Percentiles rank a stretch among this genome's conserved stretches.
Conservation (phyloP, 73 alveolate genomes). For the Paramecium pentaurelia region DNA sequence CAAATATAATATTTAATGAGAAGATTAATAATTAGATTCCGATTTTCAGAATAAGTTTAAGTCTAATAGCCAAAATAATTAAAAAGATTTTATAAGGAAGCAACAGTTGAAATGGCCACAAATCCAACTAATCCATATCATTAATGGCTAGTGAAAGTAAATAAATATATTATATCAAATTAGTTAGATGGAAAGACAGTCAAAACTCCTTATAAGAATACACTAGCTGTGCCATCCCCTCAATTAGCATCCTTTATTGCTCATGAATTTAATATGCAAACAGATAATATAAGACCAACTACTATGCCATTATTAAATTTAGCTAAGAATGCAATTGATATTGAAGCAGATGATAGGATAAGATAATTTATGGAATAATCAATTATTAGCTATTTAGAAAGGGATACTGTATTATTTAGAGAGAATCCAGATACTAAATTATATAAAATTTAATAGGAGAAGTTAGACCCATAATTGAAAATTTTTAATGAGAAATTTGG, state of each 20-base stretch:
- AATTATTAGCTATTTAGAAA: background rate
- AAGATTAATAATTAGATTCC: background rate
- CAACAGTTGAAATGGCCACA: background rate
- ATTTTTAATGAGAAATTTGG: conserved; percentile 20
- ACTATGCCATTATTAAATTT: conserved; percentile 51
- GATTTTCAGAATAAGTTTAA: background rate
- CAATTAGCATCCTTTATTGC: conserved; percentile 48
- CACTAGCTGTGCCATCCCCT: conserved; percentile 55
- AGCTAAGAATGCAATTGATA: conserved; percentile 43
- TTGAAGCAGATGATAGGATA: conserved; percentile 40
- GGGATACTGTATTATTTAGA: conserved; percentile 58
- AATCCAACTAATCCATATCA: background rate
- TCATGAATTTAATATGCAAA: conserved; percentile 60
- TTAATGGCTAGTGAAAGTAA: conserved; percentile 16
- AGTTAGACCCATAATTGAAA: conserved; percentile 32
- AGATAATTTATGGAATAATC: conserved; percentile 50
- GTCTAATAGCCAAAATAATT: background rate
- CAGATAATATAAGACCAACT: conserved; percentile 41
- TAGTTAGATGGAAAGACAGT: conserved; percentile 54
- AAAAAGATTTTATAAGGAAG: conserved; percentile 21
- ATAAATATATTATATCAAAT: background rate
- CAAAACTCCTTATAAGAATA: conserved; percentile 44
- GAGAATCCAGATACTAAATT: conserved; percentile 38
- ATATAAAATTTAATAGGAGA: conserved; percentile 24
- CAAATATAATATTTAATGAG: background rate